Conservation (phyloP, 2,329 filamentous ascomycete genomes). For the Coniosporium tulheliwenetii region DNA sequence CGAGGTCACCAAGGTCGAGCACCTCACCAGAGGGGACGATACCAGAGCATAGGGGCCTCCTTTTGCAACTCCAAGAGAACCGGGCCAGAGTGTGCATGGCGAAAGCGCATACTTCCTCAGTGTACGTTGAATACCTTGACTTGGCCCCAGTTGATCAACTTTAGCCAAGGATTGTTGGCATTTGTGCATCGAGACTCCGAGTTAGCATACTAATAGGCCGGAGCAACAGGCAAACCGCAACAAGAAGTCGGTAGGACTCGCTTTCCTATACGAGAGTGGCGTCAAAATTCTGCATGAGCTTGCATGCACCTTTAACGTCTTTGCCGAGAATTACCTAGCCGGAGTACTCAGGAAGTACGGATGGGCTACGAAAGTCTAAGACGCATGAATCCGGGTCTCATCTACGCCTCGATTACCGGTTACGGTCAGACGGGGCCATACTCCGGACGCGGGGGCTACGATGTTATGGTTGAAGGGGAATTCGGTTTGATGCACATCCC, state of each 20-base stretch:
- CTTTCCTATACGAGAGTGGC: slow-evolving; percentile 73
- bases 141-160: too few species aligned
- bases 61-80: slow-evolving; percentile 62
- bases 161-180: too few species aligned
- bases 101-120: slow-evolving; percentile 91
- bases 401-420: slow-evolving; percentile 93
- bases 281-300: slow-evolving; percentile 78
- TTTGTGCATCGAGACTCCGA: too few species aligned
- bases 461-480: slow-evolving; percentile 97
- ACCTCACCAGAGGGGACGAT: slow-evolving; percentile 81
- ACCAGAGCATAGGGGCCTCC: slow-evolving; percentile 94
- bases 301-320: slow-evolving; percentile 69
- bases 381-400: slow-evolving; percentile 68
- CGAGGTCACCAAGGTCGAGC: slow-evolving; percentile 94
- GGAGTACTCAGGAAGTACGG: slow-evolving; percentile 78
- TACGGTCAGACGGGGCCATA: slow-evolving; percentile 95
- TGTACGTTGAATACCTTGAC: slow-evolving; percentile 32
- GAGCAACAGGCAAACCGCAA: slow-evolving; percentile 81
- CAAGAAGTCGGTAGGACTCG: slow-evolving; percentile 85
- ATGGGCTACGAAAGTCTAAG: slow-evolving; percentile 76
- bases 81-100: slow-evolving; percentile 50
- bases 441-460: slow-evolving; percentile 75
- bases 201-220: slow-evolving; percentile 4
- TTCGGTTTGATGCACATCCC: slow-evolving; percentile 99
- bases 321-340: slow-evolving; percentile 95